A percentile compares a stretch with the other conserved stretches of the same genome.
Evolutionary conservation across 2,329 filamentous ascomycete species (phyloP).

Genomic region (Dendryphion nanum): DNA sequence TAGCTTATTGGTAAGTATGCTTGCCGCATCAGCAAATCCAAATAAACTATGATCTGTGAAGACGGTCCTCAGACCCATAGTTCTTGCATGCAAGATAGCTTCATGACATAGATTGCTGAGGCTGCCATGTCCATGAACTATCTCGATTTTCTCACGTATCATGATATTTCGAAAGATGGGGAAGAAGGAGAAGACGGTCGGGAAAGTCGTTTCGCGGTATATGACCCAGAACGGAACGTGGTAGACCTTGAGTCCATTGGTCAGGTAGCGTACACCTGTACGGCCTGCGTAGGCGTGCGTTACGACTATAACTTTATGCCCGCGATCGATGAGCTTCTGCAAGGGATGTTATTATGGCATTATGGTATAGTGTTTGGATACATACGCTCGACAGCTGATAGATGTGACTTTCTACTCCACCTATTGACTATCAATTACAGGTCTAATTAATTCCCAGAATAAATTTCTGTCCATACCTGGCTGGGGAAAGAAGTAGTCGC

Average conservation of each 20-base stretch:
- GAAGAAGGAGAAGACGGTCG: constrained; percentile 98
- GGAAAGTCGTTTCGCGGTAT: constrained; percentile 89
- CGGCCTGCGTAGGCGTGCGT: constrained; percentile 92
- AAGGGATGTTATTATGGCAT: constrained; percentile 5
- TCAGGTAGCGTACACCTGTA: constrained; percentile 90
- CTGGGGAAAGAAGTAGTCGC: constrained; percentile 99
- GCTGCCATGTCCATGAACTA: constrained; percentile 95
- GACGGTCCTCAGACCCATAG: constrained; percentile 93
- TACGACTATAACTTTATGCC: constrained; percentile 97
- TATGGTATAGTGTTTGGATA: constrained; percentile 6
- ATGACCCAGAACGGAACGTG: constrained; percentile 95
- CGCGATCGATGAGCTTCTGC: constrained; percentile 90
- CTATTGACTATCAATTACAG: constrained; percentile 37
- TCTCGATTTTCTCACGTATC: constrained; percentile 90
- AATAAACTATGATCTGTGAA: constrained; percentile 98
- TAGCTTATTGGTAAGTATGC: constrained; percentile 94
- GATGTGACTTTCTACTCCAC: constrained; percentile 96
- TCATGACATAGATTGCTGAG: constrained; percentile 92
- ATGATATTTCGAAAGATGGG: constrained; percentile 97
- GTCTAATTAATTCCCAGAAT: neutral
- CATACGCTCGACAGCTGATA: constrained; percentile 84
- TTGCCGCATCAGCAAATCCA: constrained; percentile 93
- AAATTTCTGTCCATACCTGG: constrained; percentile 56
- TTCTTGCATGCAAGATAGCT: constrained; percentile 88
- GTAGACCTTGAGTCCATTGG: constrained; percentile 97